phyloP scores from a whole-genome alignment of 1,139 yeast genomes.

The Waltiozyma sp. region DNA sequence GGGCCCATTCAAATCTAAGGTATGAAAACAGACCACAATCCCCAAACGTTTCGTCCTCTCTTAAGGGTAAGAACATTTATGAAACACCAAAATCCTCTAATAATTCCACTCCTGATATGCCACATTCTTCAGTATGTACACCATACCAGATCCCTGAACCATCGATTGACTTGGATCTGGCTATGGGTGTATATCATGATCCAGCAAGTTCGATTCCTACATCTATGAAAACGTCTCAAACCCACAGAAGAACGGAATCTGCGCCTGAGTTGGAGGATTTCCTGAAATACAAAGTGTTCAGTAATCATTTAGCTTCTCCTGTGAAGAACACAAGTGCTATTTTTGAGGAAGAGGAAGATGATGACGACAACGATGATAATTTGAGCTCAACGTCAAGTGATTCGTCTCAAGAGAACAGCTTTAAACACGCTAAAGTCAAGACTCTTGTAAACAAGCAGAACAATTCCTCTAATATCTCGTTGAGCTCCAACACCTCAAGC shows the following conservation, averaged over 20 bases:
- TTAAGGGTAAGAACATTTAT: background rate
- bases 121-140: slow-evolving; percentile 6
- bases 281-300: slow-evolving; percentile 12
- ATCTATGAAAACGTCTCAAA: slow-evolving; percentile 4
- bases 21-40: background rate
- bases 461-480: slow-evolving; percentile 10
- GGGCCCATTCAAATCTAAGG: slow-evolving; percentile 12
- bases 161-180: slow-evolving; percentile 51
- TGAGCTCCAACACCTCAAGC: slow-evolving; percentile 9
- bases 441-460: slow-evolving; percentile 12
- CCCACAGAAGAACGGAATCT: slow-evolving; percentile 36
- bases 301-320: slow-evolving; percentile 3
- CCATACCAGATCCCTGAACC: slow-evolving; percentile 43
- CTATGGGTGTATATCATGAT: slow-evolving; percentile 27
- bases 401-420: slow-evolving; percentile 2
- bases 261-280: slow-evolving; percentile 33
- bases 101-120: slow-evolving; percentile 18
- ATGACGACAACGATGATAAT: slow-evolving; percentile 14
- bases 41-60: background rate
- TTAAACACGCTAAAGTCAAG: background rate
- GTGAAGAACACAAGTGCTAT: slow-evolving; percentile 17
- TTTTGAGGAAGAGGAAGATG: slow-evolving; percentile 24
- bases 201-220: slow-evolving; percentile 10
- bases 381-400: slow-evolving; percentile 10
- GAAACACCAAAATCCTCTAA: slow-evolving; percentile 8